Percentiles rank a stretch among this genome's conserved stretches.
phyloP scores from a whole-genome alignment of 192 early-diverging fungal species.

The Pecoramyces ruminantium region DNA sequence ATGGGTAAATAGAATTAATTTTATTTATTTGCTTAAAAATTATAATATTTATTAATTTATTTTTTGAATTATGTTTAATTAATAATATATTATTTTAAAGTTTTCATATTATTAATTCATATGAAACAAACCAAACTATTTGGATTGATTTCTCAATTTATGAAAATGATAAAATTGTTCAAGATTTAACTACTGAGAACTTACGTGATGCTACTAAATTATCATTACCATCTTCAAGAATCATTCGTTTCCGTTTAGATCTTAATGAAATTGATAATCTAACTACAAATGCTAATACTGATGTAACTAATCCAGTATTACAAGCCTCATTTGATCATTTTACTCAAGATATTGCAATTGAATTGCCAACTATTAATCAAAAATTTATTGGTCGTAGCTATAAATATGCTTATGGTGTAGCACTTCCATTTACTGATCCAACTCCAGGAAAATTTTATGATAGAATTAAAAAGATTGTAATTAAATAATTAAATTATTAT shows the following conservation, averaged over 20 bases:
- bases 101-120: background rate
- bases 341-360: background rate
- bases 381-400: background rate
- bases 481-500: no score
- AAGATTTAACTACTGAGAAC: background rate
- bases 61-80: no score
- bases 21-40: no score
- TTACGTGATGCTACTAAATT: background rate
- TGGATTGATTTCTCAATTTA: background rate
- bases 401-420: background rate
- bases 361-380: background rate
- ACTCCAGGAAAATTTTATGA: background rate
- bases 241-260: background rate
- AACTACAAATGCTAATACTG: background rate
- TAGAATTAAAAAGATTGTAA: background rate
- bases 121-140: background rate
- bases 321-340: background rate
- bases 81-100: no score
- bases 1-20: background rate
- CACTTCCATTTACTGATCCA: background rate
- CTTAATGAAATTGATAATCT: background rate
- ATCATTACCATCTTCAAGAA: background rate
- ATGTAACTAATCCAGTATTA: background rate
- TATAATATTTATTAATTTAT: no score
- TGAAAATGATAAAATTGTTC: background rate